Evolutionary conservation across 2,329 filamentous ascomycete genomes (phyloP), one percentile per base, ranked within the genome.

Genomic region (Nothophoma quercina): DNA sequence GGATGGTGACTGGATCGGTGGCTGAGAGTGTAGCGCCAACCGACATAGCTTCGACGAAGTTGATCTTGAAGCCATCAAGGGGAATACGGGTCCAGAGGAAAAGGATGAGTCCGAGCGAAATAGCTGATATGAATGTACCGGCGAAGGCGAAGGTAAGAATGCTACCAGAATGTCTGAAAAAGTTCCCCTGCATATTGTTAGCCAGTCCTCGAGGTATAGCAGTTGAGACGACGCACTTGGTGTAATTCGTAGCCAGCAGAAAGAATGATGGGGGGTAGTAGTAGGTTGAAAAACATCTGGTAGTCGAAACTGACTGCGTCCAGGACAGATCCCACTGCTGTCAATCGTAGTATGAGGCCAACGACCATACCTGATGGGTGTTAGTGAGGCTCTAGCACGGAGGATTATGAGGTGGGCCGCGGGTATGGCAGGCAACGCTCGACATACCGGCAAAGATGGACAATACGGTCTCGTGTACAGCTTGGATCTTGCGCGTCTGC

Each of bases 251-350:
- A 99, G 47, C 95, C 95, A 13, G 93, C 97, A 13, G 93, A 93
- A 22, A 99, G 83, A 72, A 99, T 99, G 72, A 99, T 99, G 50
- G 95, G 95, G 29, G 95, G 95, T n/a, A 99, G 89, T 10, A 99
- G 85, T 36, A 99, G 85, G 76, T 99, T 99, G 83, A 99, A 99
- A 82, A 99, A 99, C 81, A 98, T 96, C 72, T 98, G 93, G 74
- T 97, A 97, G 79, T 98, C 90, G 81, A 99, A 99, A 76, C 89
- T 96, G 70, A 99, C 92, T 60, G 91, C 87, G 71, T 90, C 90
- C 74, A 93, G 88, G 66, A 99, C 92, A 58, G 89, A 91, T 58
- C 91, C 88, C 61, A 89, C 88, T 44, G 89, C 88, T 34, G 87
- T 90, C 58, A 97, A 79, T 69, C 95, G 86, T 52, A 99, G 86